Evolutionary conservation across 1,284 basidiomycete species (phyloP), one percentile per base, ranked within the genome.

Genomic region (Boletus holoroseus): DNA sequence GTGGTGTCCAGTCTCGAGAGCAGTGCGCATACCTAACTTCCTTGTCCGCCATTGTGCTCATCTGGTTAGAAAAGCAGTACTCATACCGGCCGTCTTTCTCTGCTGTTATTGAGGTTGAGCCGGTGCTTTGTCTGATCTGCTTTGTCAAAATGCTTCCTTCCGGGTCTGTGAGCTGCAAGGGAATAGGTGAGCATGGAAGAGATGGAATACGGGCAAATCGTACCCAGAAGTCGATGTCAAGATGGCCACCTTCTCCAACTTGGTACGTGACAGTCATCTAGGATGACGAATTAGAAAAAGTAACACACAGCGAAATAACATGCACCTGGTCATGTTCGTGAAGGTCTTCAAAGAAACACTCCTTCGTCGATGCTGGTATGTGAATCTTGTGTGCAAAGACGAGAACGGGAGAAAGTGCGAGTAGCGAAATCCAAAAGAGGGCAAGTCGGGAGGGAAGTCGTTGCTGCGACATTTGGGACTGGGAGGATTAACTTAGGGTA

Each of bases 231-330:
- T 99, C 95, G 56, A 99, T 91, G 69, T 99, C 96, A 47, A 99
- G 74, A 63, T 97, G 90, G 1, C 96, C 96, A 27, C 95, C 94
- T 20, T 91, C 90, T 49, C 94, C 94, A 11, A 99, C 95, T 79
- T 99, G 95, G 70, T 97, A 99, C 40, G 95, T 97, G 48, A 99
- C 89, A 27, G 96, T 97, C 95, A 99, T 99, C 92, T 98, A 39
- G 46, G 34, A 15, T 5, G 34, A 31, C 3, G 13, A 11, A 31
- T 64, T 27, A 53, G 39, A 42, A 42, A 42, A 39, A 3, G 49
- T 27, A 44, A 18, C 35, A 36, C 18, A 43, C 26, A 4, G 31
- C 16, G 34, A 26, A 8, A 31, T 26, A 6, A 41, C 58, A 48
- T 45, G 36, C 51, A 92, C 94, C 78, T 93, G 89, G 81, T 99